Base-by-base conservation (phyloP, 371 early-diverging fungal species). In the Rhizopus arrhizus region DNA sequence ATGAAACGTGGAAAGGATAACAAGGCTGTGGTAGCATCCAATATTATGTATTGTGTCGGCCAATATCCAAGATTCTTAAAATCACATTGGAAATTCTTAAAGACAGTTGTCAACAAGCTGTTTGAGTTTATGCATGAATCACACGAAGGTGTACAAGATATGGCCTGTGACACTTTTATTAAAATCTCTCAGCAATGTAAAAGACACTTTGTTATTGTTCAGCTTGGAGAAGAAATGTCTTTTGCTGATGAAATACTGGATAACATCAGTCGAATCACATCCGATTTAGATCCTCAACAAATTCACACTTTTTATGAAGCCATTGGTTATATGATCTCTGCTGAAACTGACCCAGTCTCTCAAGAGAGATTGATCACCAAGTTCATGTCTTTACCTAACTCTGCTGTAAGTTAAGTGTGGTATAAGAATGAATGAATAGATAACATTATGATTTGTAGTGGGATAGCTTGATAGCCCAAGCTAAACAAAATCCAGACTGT, bases 121-220 rank as follows among this genome's bases (percentile, higher is more conserved):
- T 99, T 99, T 78, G 99, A 99, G 81, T 99, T 99, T 78, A 99
- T 99, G 99, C 96, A 98, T 69, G 99, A 99, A 78, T 80, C 89
- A 5, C 98, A 99, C 67, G 99, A 98, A 80, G 99, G 99, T 81
- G 98, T 99, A 16, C 97, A 98, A 74, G 99, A 99, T 75, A 99
- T 99, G 99, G 99, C 99, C 28, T 99, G 99, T 77, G 99, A 99
- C 75, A 99, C 99, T 3, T 99, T 99, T 75, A 95, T 97, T 65
- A 98, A 95, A 73, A 99, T 99, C 69, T 85, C 97, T 13, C 94
- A 96, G 69, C 97, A 97, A 72, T 97, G 98, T 78, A 91, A 90
- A 46, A 88, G 93, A 28, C 96, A 99, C 68, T 98, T 99, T 84
- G 90, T 97, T 31, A 59, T 78, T 3, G 93, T 93, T 73, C 95